Evolutionary conservation across 257 asterid genomes (phyloP).

Genomic region (Petunia axillaris): DNA sequence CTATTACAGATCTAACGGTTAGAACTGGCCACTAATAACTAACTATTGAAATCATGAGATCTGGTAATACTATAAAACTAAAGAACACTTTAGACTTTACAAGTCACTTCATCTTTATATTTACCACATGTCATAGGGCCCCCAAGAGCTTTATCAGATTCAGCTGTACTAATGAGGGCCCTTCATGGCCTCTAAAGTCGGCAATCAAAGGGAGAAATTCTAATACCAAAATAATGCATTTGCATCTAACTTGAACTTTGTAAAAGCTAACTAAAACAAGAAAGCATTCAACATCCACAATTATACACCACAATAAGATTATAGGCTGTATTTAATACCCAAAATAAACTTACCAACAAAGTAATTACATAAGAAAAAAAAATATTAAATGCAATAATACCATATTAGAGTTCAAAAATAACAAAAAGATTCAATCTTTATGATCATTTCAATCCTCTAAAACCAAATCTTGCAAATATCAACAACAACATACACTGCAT

Average conservation of each 20-base stretch:
- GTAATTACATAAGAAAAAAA: neutral
- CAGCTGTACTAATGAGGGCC: conserved; percentile 43
- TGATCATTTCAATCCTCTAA: neutral
- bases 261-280: conserved; percentile 27
- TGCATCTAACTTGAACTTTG: conserved; percentile 27
- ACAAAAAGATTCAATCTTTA: neutral
- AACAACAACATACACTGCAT: neutral
- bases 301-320: neutral
- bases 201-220: neutral
- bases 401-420: neutral
- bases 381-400: conserved; percentile 11
- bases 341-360: conserved; percentile 13
- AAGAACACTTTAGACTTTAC: conserved; percentile 6
- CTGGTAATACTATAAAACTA: conserved; percentile 13
- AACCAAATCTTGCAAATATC: conserved; percentile 17
- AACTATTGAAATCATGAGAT: conserved; percentile 28
- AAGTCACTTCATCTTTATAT: conserved; percentile 25
- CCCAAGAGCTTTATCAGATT: conserved; percentile 34
- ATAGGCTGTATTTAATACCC: neutral
- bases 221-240: conserved; percentile 24
- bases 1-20: conserved; percentile 47
- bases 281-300: neutral
- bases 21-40: conserved; percentile 20
- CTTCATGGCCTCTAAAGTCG: conserved; percentile 34
- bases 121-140: conserved; percentile 35